phyloP scores from a whole-genome alignment of 495 filamentous ascomycete species.

The Lichina pygmaea region DNA sequence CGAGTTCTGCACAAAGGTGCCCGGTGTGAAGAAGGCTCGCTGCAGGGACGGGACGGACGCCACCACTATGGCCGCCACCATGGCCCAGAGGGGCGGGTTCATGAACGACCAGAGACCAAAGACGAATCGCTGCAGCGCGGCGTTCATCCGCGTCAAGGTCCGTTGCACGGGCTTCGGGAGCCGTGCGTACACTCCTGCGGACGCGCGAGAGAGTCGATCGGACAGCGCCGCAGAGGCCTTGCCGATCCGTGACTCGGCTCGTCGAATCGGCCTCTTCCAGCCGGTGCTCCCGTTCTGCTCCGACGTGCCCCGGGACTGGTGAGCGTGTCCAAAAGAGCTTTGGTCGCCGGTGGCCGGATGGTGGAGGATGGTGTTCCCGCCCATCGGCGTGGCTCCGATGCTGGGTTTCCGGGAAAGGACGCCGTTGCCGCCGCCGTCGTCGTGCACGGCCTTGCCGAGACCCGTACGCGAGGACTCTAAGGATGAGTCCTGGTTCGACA shows the following conservation, averaged over 20 bases:
- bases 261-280: not conserved
- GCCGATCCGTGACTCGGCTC: not conserved
- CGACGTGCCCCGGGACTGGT: no score
- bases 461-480: not conserved
- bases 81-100: conserved; percentile 96
- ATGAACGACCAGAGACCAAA: conserved; percentile 67
- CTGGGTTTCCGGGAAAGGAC: not conserved
- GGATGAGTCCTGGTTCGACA: not conserved
- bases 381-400: no score
- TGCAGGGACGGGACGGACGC: conserved; percentile 76
- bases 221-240: not conserved
- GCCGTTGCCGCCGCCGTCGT: not conserved
- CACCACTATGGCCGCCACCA: conserved; percentile 68
- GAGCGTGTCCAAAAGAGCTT: no score
- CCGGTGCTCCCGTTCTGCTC: not conserved
- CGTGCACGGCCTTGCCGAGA: not conserved
- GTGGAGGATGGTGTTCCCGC: no score
- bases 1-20: conserved; percentile 77
- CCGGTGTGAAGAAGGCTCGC: conserved; percentile 60
- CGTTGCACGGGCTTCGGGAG: conserved; percentile 2
- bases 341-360: no score
- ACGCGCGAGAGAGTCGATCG: not conserved
- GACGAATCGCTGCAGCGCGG: conserved; percentile 19
- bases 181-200: not conserved
- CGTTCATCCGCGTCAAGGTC: not conserved